phyloP scores from a whole-genome alignment of 345 rosid genomes.

The Salix viminalis region DNA sequence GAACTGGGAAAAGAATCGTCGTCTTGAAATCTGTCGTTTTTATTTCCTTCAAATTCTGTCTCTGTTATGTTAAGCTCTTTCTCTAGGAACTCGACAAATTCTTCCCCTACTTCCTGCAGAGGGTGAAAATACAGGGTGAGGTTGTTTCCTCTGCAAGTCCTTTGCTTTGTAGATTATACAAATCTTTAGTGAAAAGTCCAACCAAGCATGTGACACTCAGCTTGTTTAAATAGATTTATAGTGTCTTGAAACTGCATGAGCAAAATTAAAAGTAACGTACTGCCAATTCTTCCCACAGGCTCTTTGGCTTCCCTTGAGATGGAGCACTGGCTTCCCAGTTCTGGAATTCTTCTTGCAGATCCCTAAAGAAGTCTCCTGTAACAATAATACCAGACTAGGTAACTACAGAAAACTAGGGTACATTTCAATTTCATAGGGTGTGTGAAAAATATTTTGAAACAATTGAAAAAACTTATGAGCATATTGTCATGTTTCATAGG shows the following conservation, averaged over 20 bases:
- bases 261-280: conserved; percentile 35
- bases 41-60: conserved; percentile 30
- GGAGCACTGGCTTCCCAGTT: conserved; percentile 80
- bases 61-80: conserved; percentile 78
- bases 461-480: conserved; percentile 16
- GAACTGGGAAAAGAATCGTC: conserved; percentile 24
- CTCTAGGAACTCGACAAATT: conserved; percentile 85
- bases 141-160: background rate
- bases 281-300: conserved; percentile 94
- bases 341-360: conserved; percentile 83
- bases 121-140: conserved; percentile 2
- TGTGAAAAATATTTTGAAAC: conserved; percentile 8
- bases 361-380: conserved; percentile 84
- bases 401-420: background rate
- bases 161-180: background rate
- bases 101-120: conserved; percentile 82
- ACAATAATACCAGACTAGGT: conserved; percentile 22
- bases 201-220: too few species aligned
- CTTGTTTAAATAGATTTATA: too few species aligned
- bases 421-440: background rate
- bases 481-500: conserved; percentile 22
- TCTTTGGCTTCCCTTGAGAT: conserved; percentile 76
- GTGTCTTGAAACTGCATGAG: too few species aligned
- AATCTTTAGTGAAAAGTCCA: background rate
- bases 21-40: conserved; percentile 9